Base-by-base conservation (phyloP, 371 early-diverging fungal species). In the Mortierella sp. region DNA sequence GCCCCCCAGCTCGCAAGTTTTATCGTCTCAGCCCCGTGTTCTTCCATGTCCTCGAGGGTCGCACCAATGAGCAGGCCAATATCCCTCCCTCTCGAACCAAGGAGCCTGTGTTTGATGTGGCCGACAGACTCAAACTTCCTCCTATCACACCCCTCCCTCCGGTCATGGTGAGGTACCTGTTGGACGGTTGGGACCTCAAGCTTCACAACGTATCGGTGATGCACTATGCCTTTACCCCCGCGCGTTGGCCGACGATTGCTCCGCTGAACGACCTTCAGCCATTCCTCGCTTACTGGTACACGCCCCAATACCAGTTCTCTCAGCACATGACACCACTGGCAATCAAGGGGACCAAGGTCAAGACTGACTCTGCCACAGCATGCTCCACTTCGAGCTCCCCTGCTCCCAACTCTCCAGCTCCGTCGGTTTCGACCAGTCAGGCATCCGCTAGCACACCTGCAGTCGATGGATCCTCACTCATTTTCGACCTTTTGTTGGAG, bases 11-110 rank as follows among this genome's bases (percentile, higher is more conserved):
- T 4, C n/a, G 19, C 53, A 80, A 72, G 37, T 80, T 34, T 28
- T 80, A 80, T 26, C 74, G 79, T 26, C 69, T 79, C 21, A 48
- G 26, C 3, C 74, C 74, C 16, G 26, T 21, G 13, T 79, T 69
- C 71, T 57, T 79, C 67, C 28, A 73, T 31, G 19, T 24, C 34
- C 64, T 64, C 24, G 64, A 31, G 40, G 24, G 21, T 5, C 64
- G 40, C 21, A 24, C 64, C 21, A 31, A 64, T 31, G 34, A 21
- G 19, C 34, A 19, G 21, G 64, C 34, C 8, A 8, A 64, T 5
- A 31, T 64, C 40, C 64, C 64, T 34, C 21, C 64, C 19, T 2
- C 37, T 34, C 37, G 37, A 53, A 4, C 24, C 8, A 37, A 31
- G 9, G 64, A 64, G 8, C 34, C 8, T 3, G 13, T 64, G 37